Evolutionary conservation across 1,284 basidiomycete species (phyloP).

Genomic region (Cryptococcus maquisensis): DNA sequence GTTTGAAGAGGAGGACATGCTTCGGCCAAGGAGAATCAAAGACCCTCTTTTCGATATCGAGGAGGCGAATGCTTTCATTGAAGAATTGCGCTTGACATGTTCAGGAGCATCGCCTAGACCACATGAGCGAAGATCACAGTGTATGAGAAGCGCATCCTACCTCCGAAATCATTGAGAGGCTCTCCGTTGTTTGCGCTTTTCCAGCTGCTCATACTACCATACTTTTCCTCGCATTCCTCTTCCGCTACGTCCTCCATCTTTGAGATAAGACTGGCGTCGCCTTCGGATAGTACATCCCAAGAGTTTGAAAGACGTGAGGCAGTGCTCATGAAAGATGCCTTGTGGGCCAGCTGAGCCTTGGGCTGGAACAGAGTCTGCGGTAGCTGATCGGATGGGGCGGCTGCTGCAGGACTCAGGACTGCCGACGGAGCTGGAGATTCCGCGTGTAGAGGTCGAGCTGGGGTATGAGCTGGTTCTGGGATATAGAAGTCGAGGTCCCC

Average conservation of each 20-base stretch:
- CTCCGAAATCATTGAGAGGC: conserved; percentile 31
- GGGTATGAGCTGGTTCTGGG: conserved; percentile 20
- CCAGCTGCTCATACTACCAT: conserved; percentile 30
- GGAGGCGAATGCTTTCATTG: conserved; percentile 20
- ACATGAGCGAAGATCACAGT: neutral
- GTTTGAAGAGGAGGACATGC: conserved; percentile 8
- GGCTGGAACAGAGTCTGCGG: too few relatives aligned
- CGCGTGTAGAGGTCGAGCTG: conserved; percentile 4
- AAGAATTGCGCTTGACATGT: conserved; percentile 9
- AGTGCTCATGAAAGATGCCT: conserved; percentile 7
- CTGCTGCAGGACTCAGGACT: neutral
- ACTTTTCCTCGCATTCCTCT: conserved; percentile 7
- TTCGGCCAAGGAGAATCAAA: conserved; percentile 12
- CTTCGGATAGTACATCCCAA: conserved; percentile 39
- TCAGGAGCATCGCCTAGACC: conserved; percentile 3
- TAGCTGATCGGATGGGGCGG: too few relatives aligned
- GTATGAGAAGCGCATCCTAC: neutral
- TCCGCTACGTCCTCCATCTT: conserved; percentile 12
- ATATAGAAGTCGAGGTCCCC: conserved; percentile 13
- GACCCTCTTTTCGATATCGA: conserved; percentile 19
- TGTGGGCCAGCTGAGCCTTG: conserved; percentile 4
- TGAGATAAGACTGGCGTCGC: conserved; percentile 36
- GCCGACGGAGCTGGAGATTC: neutral
- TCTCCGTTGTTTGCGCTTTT: conserved; percentile 42
- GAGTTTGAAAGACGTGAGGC: conserved; percentile 16